A percentile compares a stretch with the other conserved stretches of the same genome.
Evolutionary conservation across 176 grass and related monocot genomes (phyloP).

Genomic region (Musa troglodytarum): DNA sequence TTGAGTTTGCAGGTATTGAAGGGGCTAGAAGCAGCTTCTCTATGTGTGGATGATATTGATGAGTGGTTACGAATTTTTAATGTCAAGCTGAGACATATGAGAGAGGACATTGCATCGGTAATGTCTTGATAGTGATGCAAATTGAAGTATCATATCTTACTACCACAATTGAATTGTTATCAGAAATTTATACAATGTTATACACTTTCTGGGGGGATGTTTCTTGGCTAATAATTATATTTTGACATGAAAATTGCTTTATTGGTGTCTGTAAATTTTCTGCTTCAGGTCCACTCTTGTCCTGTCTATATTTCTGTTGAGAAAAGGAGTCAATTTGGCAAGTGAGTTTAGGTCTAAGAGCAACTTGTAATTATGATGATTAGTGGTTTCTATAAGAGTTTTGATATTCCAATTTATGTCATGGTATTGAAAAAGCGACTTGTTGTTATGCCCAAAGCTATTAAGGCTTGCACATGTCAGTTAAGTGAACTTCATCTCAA

Average conservation of each 20-base stretch:
- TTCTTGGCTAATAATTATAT: background rate
- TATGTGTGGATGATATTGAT: constrained; percentile 87
- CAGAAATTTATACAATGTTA: background rate
- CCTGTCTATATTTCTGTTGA: background rate
- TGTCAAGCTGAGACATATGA: constrained; percentile 94
- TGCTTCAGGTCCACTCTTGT: background rate
- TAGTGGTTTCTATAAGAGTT: too few species aligned
- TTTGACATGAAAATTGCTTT: background rate
- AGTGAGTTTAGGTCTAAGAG: too few species aligned
- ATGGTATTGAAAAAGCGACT: too few species aligned
- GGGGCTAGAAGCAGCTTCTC: constrained; percentile 65
- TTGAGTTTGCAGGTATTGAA: constrained; percentile 73
- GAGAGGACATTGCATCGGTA: constrained; percentile 99
- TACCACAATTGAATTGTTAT: background rate
- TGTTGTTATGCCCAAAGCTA: too few species aligned
- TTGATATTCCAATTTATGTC: too few species aligned
- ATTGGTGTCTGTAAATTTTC: background rate
- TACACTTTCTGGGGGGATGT: background rate
- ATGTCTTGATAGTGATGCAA: constrained; percentile 9
- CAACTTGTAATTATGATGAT: too few species aligned
- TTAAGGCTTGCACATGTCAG: too few species aligned
- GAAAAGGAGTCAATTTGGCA: too few species aligned
- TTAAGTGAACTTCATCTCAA: too few species aligned
- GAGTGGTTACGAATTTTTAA: constrained; percentile 94
- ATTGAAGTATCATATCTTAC: background rate